Base-by-base conservation (phyloP, 306 rosid genomes). In the Astragalus glycyphyllos region DNA sequence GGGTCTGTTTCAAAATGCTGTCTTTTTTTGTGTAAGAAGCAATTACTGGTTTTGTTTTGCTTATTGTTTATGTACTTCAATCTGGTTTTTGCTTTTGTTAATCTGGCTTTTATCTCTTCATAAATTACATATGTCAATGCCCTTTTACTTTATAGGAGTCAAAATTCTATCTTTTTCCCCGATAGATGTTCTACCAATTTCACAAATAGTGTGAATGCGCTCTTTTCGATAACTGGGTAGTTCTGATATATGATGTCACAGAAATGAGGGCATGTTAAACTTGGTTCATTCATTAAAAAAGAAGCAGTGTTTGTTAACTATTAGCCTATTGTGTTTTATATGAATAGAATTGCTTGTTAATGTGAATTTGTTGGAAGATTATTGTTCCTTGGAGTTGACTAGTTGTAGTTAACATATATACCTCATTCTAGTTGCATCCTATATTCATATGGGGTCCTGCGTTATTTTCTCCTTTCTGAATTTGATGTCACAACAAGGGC, bases 1-100 rank as follows among this genome's bases (percentile, higher is more conserved):
- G 77, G 96, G 97, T 91, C 70, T 67, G 82, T 53, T 74, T 65
- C 76, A 62, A 45, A 41, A 68, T 79, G 49, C 76, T 69, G 8
- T 72, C 23, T 64, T 57, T 67, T 35, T 72, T 13, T 51, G 3
- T 69, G 50, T 42, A 15, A 42, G 49, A 48, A 40, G 29, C 67
- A 11, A 11, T 13, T 48, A 0, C 56, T 13, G 0, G 34, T 7
- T 26, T 26, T n/a, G 20, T 77, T 20, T 69, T 15, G 60, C 29
- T 51, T 69, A n/a, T 3, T 54, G 29, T 65, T 46, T 45, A 42
- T 16, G 64, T 15, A 53, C 54, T 72, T 78, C 49, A 71, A 11
- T 68, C 9, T 60, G 12, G 53, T 47, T 44, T 38, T 75, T 34
- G 16, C 26, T n/a, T 4, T 35, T 14, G 48, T 37, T 59, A 13